Conservation (phyloP, 1,139 yeast species). For the Debaryomyces fabryi region DNA sequence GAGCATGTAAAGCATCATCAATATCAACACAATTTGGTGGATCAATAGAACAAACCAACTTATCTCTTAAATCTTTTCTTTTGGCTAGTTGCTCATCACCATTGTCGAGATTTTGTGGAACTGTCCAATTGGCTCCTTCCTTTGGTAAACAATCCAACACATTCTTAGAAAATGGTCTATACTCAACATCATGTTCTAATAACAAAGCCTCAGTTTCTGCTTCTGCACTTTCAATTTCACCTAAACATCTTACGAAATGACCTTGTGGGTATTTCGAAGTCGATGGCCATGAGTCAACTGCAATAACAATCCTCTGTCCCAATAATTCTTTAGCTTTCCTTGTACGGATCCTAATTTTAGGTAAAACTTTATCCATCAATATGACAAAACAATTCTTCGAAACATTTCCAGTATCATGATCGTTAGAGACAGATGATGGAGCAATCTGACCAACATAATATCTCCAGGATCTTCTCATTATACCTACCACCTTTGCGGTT, state of each 20-base stretch:
- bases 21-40: conserved; percentile 99
- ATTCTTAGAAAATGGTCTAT: conserved; percentile 90
- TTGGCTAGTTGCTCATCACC: conserved; percentile 64
- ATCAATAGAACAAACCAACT: conserved; percentile 92
- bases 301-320: conserved; percentile 88
- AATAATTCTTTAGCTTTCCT: conserved; percentile 79
- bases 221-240: conserved; percentile 86
- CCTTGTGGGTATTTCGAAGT: conserved; percentile 89
- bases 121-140: conserved; percentile 93
- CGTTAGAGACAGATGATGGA: conserved; percentile 68
- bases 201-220: conserved; percentile 97
- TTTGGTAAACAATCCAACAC: conserved; percentile 90
- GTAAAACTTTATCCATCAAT: conserved; percentile 86
- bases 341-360: conserved; percentile 84
- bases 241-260: conserved; percentile 87
- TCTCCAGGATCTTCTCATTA: conserved; percentile 92
- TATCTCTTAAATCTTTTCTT: conserved; percentile 84
- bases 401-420: conserved; percentile 55
- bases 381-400: conserved; percentile 81
- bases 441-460: conserved; percentile 94
- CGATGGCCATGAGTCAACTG: conserved; percentile 90
- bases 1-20: conserved; percentile 96
- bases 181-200: conserved; percentile 94
- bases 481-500: conserved; percentile 89
- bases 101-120: conserved; percentile 63